Percentiles rank a stretch among this genome's conserved stretches.
phyloP scores from a whole-genome alignment of 2,329 filamentous ascomycete genomes.

The Talaromyces rugulosus region DNA sequence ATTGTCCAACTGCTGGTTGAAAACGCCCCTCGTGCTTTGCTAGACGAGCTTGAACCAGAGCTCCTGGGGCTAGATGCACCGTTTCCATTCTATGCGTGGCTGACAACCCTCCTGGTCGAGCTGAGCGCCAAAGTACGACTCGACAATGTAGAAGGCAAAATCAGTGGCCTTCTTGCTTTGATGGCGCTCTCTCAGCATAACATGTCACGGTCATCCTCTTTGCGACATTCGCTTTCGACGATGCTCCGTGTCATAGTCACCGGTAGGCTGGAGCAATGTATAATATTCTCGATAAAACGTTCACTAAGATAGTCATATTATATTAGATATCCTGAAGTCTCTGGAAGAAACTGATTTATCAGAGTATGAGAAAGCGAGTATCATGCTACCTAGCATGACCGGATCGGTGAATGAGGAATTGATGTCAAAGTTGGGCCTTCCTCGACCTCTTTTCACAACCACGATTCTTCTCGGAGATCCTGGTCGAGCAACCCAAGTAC shows the following conservation, averaged over 20 bases:
- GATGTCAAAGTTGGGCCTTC: conserved; percentile 25
- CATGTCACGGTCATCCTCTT: conserved; percentile 25
- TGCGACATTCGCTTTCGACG: conserved; percentile 25
- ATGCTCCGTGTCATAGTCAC: conserved; percentile 32
- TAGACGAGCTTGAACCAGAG: conserved; percentile 62
- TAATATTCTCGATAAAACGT: neutral
- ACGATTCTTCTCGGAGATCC: conserved; percentile 25
- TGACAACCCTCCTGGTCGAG: conserved; percentile 50
- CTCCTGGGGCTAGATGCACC: conserved; percentile 46
- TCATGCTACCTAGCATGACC: conserved; percentile 24
- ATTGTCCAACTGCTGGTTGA: conserved; percentile 72
- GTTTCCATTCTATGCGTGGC: conserved; percentile 51
- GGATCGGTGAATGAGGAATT: conserved; percentile 26
- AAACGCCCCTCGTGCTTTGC: conserved; percentile 64
- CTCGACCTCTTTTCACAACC: conserved; percentile 24
- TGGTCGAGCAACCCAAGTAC: conserved; percentile 20
- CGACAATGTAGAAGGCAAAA: conserved; percentile 36
- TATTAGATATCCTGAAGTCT: conserved; percentile 42
- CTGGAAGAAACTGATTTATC: conserved; percentile 31
- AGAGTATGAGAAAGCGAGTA: conserved; percentile 8
- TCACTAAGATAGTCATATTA: conserved; percentile 14
- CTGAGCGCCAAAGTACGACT: conserved; percentile 42
- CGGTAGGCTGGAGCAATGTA: conserved; percentile 28
- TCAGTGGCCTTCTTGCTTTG: conserved; percentile 31
- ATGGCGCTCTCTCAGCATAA: conserved; percentile 31